Base-by-base conservation (phyloP, 148 eudicot genomes). In the Camellia japonica region DNA sequence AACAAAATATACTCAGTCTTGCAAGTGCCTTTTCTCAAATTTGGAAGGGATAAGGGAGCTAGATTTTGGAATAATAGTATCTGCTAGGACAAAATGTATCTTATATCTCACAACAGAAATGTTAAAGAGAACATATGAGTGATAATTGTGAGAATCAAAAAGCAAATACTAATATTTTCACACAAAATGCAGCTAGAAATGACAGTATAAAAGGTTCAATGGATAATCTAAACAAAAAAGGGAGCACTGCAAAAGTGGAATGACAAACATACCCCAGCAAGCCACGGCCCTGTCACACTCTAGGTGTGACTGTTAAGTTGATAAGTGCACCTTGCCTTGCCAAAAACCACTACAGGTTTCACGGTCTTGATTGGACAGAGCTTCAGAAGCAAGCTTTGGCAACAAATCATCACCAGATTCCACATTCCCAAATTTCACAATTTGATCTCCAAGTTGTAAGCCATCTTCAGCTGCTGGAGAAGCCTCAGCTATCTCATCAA, bases 381-480 rank as follows among this genome's bases (percentile, higher is more conserved):
- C 89, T 88, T 96, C 97, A 83, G 92, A 86, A 75, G 98, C 90
- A 83, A 96, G 92, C 86, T 88, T 87, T 66, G 86, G 80, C 68
- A 90, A 81, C 86, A 91, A 80, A 85, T 89, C 85, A 44, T 91
- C 95, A 68, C 99, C 98, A 74, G 84, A 82, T 56, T 85, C 95
- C 55, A 96, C 95, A 73, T 55, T 84, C 79, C 99, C 98, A 83
- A 93, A 96, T 82, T 91, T 93, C 80, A 92, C 83, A 59, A 96
- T 87, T 80, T 92, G 99, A 82, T 96, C 99, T 43, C 99, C 99
- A 63, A 96, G 93, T 80, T 96, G 98, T 85, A 96, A 81, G 61
- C 99, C 99, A 84, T 93, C 99, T 83, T 93, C 99, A 49, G 95
- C 97, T 46, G 97, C 97, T 63, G 99, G 99, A 66, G 99, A 96